Evolutionary conservation across 1,284 basidiomycete species (phyloP).

Genomic region (Stereum hirsutum): DNA sequence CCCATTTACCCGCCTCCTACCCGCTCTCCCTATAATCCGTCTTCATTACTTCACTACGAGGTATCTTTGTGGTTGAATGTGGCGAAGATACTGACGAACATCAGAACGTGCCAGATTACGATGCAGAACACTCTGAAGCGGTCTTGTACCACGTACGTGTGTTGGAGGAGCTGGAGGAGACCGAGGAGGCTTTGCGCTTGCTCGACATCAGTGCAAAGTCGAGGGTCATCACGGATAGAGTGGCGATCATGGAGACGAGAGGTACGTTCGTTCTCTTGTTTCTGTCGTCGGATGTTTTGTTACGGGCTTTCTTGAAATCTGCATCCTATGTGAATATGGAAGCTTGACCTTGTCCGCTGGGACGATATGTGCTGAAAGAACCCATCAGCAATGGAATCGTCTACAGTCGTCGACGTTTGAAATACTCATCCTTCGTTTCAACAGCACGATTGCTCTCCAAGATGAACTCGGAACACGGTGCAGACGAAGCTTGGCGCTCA

Average conservation of each 20-base stretch:
- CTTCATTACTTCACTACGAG: too few relatives aligned
- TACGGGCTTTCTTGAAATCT: too few relatives aligned
- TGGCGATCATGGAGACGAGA: conserved; percentile 62
- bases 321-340: neutral
- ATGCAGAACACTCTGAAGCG: conserved; percentile 83
- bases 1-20: too few relatives aligned
- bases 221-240: conserved; percentile 62
- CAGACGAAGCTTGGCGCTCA: conserved; percentile 70
- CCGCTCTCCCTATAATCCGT: too few relatives aligned
- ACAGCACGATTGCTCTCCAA: conserved; percentile 69
- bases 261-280: conserved; percentile 31
- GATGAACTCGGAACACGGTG: conserved; percentile 52
- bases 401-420: too few relatives aligned
- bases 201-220: conserved; percentile 63
- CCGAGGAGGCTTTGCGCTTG: conserved; percentile 48
- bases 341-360: conserved; percentile 6
- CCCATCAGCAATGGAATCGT: too few relatives aligned
- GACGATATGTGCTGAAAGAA: too few relatives aligned
- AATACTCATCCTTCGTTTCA: conserved; percentile 10
- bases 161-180: conserved; percentile 69
- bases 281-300: too few relatives aligned
- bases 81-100: too few relatives aligned
- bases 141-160: conserved; percentile 77
- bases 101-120: conserved; percentile 67
- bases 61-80: too few relatives aligned